Evolutionary conservation across 225 moss, liverwort and hornwort species (phyloP), one percentile per base, ranked within the genome.

Genomic region (Bryoerythrophyllum caledonicum): DNA sequence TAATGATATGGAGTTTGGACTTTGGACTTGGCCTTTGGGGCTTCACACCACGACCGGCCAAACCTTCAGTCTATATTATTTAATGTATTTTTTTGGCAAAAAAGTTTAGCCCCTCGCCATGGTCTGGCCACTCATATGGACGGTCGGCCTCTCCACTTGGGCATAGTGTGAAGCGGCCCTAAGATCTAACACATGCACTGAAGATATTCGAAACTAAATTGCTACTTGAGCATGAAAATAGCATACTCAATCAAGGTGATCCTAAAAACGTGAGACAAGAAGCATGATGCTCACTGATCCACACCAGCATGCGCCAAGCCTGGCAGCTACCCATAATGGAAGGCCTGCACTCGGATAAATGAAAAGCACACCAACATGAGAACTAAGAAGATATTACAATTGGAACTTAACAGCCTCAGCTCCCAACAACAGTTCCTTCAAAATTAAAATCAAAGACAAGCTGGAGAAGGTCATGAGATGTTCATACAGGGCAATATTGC

Each of bases 401-500:
- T n/a, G 21, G 43, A 53, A 64, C 54, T 27, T 8, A 25, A 53
- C 19, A 64, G 13, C 26, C 54, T 28, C 55, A 28, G 28, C 14
- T 40, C 56, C n/a, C 55, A n/a, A 54, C 27, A 21, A 28, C 7
- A 75, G 28, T 37, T 56, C 27, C 43, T 55, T 75, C 65, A 16
- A 32, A 67, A 20, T 46, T 30, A 68, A 46, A 44, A 67, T 67
- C 28, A 27, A 75, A 28, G 34, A 48, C 17, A 12, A 43, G 30
- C 15, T 25, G 24, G 14, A 44, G 10, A 3, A 49, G 25, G 48
- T 44, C 46, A 60, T 68, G 26, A 24, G 79, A 40, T 64, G 48
- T 77, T 69, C 73, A 67, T 84, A 93, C 92, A 82, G 90, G 92
- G 38, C 92, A 88, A 90, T 74, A 64, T 90, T 93, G 67, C 92